These are phyloP conservation scores for Viola odorata DNA, from an alignment of 345 rosid species.

Conservation along the genomic window DNA sequence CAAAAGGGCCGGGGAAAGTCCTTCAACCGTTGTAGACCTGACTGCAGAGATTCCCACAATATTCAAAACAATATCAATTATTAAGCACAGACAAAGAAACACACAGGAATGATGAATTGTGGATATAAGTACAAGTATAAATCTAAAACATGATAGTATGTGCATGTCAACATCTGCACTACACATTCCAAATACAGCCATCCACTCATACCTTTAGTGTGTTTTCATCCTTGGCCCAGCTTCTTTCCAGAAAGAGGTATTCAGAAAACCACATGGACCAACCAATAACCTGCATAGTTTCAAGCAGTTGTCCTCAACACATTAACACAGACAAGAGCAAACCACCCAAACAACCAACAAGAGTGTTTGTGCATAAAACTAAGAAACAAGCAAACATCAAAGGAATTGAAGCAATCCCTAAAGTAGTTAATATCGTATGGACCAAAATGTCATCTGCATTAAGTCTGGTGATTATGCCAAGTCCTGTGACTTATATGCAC, in stretches of 20 bases:
- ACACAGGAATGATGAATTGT: background rate
- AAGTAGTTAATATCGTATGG: background rate
- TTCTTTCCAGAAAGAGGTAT: conserved; percentile 87
- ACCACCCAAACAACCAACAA: too few species aligned
- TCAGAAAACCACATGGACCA: conserved; percentile 99
- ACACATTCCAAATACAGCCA: background rate
- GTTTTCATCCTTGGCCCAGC: conserved; percentile 94
- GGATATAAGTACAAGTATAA: background rate
- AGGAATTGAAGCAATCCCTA: background rate
- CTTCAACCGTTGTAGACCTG: conserved; percentile 69
- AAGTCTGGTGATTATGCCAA: background rate
- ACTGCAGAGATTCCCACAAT: conserved; percentile 41
- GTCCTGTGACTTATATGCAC: too few species aligned
- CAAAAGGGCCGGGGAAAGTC: conserved; percentile 94
- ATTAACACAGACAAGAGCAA: background rate
- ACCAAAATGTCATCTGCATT: background rate
- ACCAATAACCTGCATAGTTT: conserved; percentile 72
- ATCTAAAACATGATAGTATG: background rate
- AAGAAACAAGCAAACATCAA: too few species aligned
- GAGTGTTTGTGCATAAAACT: too few species aligned
- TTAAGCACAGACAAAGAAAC: background rate
- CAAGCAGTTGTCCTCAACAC: conserved; percentile 1
- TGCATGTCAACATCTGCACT: background rate
- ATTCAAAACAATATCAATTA: conserved; percentile 3
- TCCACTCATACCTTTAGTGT: conserved; percentile 52